Base-by-base conservation (phyloP, 1,284 basidiomycete species). In the Trametes hirsuta region DNA sequence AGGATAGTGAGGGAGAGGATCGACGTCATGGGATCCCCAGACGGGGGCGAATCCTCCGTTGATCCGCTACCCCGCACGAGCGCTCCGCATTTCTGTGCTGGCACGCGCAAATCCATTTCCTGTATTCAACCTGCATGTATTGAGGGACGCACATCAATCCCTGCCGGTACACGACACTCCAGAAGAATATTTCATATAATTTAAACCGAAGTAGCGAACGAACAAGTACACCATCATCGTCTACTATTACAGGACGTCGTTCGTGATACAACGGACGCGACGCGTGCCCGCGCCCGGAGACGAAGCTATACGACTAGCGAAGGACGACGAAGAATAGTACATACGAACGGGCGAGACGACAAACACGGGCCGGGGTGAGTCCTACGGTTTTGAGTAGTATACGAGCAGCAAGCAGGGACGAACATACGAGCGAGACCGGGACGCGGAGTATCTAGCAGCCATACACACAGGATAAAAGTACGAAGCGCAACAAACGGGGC, bases 161-260 rank as follows among this genome's bases (percentile, higher is more conserved):
- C 8, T 4, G 8, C 30, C 30, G 8, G 30, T 8, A 30, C 30
- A 40, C 39, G 39, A 14, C 39, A 18, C n/a, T 11, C 39, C 14
- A 11, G 14, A 22, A 37, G 49, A 46, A 37, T 15, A 37, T 58
- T 55, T 53, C 60, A 58, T 45, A 59, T 65, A 65, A 65, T 18
- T 65, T 65, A 62, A 61, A 51, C 54, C 53, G 60, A 44, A 52
- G 45, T 49, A 53, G 37, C 59, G 63, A 64, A 64, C 63, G 63
- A 61, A 65, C 64, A 65, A 65, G 64, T 65, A 65, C 64, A 65
- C 60, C 59, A 63, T 64, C 66, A 65, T 66, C 68, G 67, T 68
- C 68, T 67, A 68, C 64, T 68, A 69, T 67, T 68, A 68, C 67
- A 69, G 63, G 61, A 68, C 66, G 66, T 68, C 67, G 68, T 60